A percentile compares a stretch with the other conserved stretches of the same genome.
Evolutionary conservation across 2,329 filamentous ascomycete species (phyloP).

Genomic region (Raffaelea albimanens): DNA sequence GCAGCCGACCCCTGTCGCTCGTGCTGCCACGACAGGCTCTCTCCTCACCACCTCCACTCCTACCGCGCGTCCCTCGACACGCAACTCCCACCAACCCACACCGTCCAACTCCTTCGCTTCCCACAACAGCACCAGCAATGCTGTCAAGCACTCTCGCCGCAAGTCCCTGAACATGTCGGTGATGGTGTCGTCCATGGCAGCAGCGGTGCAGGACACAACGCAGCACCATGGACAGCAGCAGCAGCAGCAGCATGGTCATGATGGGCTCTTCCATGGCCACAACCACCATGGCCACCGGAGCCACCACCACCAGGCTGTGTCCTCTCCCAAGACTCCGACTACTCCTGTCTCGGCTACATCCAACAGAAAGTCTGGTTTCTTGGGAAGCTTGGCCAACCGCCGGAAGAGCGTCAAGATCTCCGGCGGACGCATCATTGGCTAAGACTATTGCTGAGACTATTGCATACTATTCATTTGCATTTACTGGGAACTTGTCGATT

Average conservation of each 20-base stretch:
- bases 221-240: slow-evolving; percentile 10
- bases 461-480: no score
- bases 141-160: slow-evolving; percentile 17
- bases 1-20: no score
- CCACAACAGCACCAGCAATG: background rate
- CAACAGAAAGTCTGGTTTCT: background rate
- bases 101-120: background rate
- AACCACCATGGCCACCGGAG: no score
- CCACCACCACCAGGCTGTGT: no score
- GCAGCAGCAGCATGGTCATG: no score
- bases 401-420: background rate
- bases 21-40: background rate
- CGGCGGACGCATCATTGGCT: background rate
- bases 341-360: slow-evolving; percentile 7
- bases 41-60: background rate
- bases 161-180: slow-evolving; percentile 9
- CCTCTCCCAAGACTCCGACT: slow-evolving; percentile 14
- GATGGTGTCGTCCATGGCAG: slow-evolving; percentile 14
- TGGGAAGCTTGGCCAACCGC: background rate
- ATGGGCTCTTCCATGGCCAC: slow-evolving; percentile 22
- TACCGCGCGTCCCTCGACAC: no score
- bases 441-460: no score
- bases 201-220: slow-evolving; percentile 14
- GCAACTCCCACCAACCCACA: no score
- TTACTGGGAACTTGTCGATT: no score